These are phyloP conservation scores for Boletus bicolor DNA, from an alignment of 768 basidiomycete species.

Conservation along the genomic window DNA sequence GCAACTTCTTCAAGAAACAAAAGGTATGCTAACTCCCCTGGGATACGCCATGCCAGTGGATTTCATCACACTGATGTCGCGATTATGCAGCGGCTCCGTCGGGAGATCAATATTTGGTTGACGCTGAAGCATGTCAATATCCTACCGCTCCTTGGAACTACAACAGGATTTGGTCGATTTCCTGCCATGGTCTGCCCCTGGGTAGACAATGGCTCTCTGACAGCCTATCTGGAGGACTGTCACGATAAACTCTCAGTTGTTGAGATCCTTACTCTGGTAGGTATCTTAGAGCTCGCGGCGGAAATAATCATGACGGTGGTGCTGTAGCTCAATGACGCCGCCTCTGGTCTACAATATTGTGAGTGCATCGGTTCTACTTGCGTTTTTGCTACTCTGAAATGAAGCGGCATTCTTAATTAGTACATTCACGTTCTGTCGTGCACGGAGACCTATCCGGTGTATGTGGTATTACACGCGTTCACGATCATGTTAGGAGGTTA, in stretches of 20 bases:
- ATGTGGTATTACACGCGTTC: background rate
- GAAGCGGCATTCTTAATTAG: background rate
- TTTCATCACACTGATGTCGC: background rate
- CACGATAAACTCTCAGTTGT: slow-evolving; percentile 6
- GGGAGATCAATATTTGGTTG: slow-evolving; percentile 30
- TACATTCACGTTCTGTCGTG: slow-evolving; percentile 15
- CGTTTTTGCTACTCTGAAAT: background rate
- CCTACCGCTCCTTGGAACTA: slow-evolving; percentile 11
- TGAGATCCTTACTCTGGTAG: slow-evolving; percentile 7
- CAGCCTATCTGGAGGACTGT: slow-evolving; percentile 16
- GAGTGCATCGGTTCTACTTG: background rate
- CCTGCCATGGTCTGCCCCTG: slow-evolving; percentile 32
- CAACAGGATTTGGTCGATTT: slow-evolving; percentile 26
- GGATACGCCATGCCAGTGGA: background rate
- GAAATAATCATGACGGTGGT: background rate
- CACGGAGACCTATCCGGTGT: slow-evolving; percentile 25
- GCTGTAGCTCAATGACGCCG: slow-evolving; percentile 15
- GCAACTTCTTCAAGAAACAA: slow-evolving; percentile 10
- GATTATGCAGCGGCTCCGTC: slow-evolving; percentile 22
- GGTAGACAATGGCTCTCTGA: slow-evolving; percentile 24
- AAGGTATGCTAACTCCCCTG: background rate
- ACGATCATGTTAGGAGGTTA: background rate
- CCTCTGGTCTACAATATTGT: slow-evolving; percentile 23
- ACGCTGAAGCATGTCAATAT: slow-evolving; percentile 24
- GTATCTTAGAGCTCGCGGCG: background rate